Evolutionary conservation across 768 basidiomycete species (phyloP).

Genomic region (Kwoniella dejecticola): DNA sequence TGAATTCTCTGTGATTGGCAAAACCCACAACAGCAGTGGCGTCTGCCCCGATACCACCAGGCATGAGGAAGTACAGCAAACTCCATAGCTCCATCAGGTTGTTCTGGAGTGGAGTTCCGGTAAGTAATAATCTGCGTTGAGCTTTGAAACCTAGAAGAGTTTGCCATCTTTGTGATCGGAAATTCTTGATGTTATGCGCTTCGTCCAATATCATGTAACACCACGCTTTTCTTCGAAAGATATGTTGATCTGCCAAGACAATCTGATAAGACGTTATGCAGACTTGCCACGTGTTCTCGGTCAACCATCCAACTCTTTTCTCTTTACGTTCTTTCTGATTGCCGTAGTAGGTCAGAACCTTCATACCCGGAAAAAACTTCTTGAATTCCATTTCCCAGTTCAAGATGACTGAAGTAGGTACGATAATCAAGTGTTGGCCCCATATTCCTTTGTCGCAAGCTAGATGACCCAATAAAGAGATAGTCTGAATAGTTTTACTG

Average conservation of each 20-base stretch:
- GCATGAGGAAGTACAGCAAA: slow-evolving; percentile 58
- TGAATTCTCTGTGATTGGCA: slow-evolving; percentile 89
- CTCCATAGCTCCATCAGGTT: slow-evolving; percentile 59
- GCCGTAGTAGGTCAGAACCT: slow-evolving; percentile 58
- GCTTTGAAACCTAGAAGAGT: slow-evolving; percentile 76
- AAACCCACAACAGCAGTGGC: slow-evolving; percentile 62
- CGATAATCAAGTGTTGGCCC: slow-evolving; percentile 58
- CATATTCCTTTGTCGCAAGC: slow-evolving; percentile 57
- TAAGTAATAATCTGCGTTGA: slow-evolving; percentile 51
- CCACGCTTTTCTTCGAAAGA: slow-evolving; percentile 90
- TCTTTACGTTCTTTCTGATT: slow-evolving; percentile 82
- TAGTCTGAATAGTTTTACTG: slow-evolving; percentile 58
- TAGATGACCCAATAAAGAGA: slow-evolving; percentile 56
- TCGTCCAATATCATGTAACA: slow-evolving; percentile 96
- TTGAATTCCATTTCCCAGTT: slow-evolving; percentile 60
- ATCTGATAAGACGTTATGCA: slow-evolving; percentile 93
- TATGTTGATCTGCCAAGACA: slow-evolving; percentile 84
- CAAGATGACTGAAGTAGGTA: slow-evolving; percentile 57
- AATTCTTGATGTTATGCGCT: slow-evolving; percentile 98
- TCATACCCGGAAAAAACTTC: slow-evolving; percentile 57
- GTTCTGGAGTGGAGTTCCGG: slow-evolving; percentile 56
- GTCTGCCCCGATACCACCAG: slow-evolving; percentile 50
- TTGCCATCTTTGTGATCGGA: slow-evolving; percentile 90
- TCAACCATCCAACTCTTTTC: slow-evolving; percentile 84
- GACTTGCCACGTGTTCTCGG: slow-evolving; percentile 86